phyloP scores from a whole-genome alignment of 2,329 filamentous ascomycete species.

The Basipetospora chlamydospora region DNA sequence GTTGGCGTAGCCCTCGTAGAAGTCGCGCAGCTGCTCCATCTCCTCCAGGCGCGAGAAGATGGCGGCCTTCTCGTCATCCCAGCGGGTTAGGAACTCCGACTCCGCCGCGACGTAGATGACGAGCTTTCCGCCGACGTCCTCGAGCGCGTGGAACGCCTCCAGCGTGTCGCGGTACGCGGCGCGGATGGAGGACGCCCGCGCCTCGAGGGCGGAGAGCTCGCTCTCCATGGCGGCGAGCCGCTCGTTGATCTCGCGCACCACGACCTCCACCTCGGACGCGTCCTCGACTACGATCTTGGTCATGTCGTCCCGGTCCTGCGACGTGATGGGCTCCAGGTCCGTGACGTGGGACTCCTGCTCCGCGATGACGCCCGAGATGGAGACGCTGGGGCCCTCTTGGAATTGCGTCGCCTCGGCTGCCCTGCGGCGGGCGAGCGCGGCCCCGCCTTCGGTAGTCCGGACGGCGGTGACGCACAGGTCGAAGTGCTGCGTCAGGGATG shows the following conservation, averaged over 20 bases:
- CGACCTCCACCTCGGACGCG: slow-evolving; percentile 49
- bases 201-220: slow-evolving; percentile 47
- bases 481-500: slow-evolving; percentile 74
- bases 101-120: slow-evolving; percentile 50
- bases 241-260: slow-evolving; percentile 57
- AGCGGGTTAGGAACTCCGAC: slow-evolving; percentile 47
- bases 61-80: slow-evolving; percentile 58
- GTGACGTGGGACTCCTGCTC: slow-evolving; percentile 36
- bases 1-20: slow-evolving; percentile 75
- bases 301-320: slow-evolving; percentile 70
- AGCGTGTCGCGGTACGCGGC: slow-evolving; percentile 42
- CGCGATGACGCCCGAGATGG: slow-evolving; percentile 52
- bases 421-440: slow-evolving; percentile 51
- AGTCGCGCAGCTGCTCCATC: slow-evolving; percentile 60
- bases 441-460: slow-evolving; percentile 73
- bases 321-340: slow-evolving; percentile 53
- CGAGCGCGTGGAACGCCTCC: slow-evolving; percentile 50
- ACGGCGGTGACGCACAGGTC: slow-evolving; percentile 87
- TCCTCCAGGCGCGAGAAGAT: slow-evolving; percentile 59
- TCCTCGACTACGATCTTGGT: slow-evolving; percentile 65
- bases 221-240: slow-evolving; percentile 64
- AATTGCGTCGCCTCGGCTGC: slow-evolving; percentile 48
- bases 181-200: slow-evolving; percentile 38
- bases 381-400: slow-evolving; percentile 32
- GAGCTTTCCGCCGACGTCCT: slow-evolving; percentile 52